Conservation (phyloP, 2,329 filamentous ascomycete species). For the Ceratocystis huliohia region DNA sequence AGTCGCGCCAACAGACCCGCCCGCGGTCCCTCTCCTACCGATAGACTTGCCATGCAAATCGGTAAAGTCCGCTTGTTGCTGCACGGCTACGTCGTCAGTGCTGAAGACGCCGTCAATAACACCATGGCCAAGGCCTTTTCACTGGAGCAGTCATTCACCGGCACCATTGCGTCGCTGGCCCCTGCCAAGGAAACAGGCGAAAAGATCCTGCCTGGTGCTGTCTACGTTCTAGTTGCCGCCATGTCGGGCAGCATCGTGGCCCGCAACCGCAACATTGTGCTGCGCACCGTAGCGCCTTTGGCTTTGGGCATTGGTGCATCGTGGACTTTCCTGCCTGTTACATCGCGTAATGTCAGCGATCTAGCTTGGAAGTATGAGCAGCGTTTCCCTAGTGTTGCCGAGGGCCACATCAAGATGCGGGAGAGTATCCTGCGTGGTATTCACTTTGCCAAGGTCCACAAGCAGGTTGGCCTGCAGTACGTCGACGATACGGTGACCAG, state of each 20-base stretch:
- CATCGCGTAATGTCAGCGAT: conserved; percentile 76
- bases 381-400: conserved; percentile 67
- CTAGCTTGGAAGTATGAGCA: conserved; percentile 89
- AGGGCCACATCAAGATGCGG: conserved; percentile 63
- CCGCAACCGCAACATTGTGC: conserved; percentile 71
- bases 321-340: conserved; percentile 75
- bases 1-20: conserved; percentile 26
- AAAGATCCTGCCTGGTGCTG: conserved; percentile 71
- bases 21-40: conserved; percentile 63
- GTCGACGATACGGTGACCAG: conserved; percentile 70
- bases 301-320: conserved; percentile 71
- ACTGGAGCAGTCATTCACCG: conserved; percentile 81
- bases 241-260: conserved; percentile 92
- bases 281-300: conserved; percentile 64
- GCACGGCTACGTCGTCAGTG: conserved; percentile 57
- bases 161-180: conserved; percentile 76
- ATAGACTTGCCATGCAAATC: conserved; percentile 74
- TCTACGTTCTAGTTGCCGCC: conserved; percentile 85
- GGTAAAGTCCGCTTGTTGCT: conserved; percentile 67
- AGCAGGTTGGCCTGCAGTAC: conserved; percentile 54
- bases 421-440: conserved; percentile 57
- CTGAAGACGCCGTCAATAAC: conserved; percentile 73
- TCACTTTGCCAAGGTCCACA: conserved; percentile 63
- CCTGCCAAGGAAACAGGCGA: conserved; percentile 77
- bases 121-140: conserved; percentile 68